Percentiles rank a stretch among this genome's conserved stretches.
Conservation (phyloP, 1,139 yeast species). For the Cylindricascospora bacillispora region DNA sequence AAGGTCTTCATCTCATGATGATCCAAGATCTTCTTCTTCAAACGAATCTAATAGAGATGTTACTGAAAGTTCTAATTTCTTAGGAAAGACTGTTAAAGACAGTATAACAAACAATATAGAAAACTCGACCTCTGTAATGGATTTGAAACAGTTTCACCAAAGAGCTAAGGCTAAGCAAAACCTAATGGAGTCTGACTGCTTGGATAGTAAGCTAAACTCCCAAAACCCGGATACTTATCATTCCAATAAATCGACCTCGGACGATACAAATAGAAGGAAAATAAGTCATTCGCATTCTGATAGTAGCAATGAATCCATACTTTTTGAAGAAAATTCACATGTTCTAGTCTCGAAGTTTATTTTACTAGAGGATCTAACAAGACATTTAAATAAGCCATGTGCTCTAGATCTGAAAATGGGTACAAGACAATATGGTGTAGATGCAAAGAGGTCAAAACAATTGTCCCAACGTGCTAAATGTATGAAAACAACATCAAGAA, state of each 20-base stretch:
- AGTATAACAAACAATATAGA: conserved; percentile 18
- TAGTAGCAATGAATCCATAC: conserved; percentile 8
- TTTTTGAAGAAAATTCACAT: conserved; percentile 19
- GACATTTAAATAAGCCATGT: conserved; percentile 72
- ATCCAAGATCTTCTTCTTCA: conserved; percentile 14
- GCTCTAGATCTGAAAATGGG: conserved; percentile 97
- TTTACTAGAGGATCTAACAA: conserved; percentile 81
- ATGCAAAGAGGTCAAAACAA: conserved; percentile 63
- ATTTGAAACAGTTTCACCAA: conserved; percentile 19
- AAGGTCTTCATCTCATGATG: conserved; percentile 8
- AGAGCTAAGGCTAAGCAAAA: conserved; percentile 8
- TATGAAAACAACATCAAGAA: conserved; percentile 62
- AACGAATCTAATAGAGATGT: conserved; percentile 2
- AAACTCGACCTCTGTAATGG: conserved; percentile 21
- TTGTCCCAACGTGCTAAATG: conserved; percentile 76
- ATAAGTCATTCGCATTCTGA: background rate
- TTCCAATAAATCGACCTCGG: background rate
- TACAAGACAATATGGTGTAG: conserved; percentile 95
- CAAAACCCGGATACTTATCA: background rate
- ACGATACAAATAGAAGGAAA: background rate
- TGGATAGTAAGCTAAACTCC: conserved; percentile 1
- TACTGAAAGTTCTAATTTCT: conserved; percentile 9
- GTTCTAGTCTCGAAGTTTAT: conserved; percentile 45
- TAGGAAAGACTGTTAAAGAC: conserved; percentile 14
- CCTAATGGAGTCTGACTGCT: too few relatives aligned